phyloP scores from a whole-genome alignment of 106 monocot species.

The Chionographis japonica region DNA sequence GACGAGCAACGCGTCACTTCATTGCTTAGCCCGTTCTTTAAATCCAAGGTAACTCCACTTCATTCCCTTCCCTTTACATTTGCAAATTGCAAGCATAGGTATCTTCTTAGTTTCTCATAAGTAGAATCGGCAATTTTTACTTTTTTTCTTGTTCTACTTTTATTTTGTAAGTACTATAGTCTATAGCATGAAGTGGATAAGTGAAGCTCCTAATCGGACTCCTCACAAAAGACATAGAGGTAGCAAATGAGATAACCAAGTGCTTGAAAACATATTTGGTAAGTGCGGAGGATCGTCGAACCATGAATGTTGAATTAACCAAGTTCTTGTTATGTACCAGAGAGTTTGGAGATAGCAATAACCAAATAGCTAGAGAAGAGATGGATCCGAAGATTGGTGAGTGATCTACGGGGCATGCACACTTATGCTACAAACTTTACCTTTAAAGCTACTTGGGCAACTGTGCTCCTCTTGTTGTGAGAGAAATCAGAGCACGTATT shows the following conservation, averaged over 20 bases:
- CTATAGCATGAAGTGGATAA: not conserved
- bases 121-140: not conserved
- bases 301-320: not conserved
- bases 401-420: not conserved
- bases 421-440: slow-evolving; percentile 3
- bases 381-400: slow-evolving; percentile 10
- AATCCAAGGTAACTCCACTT: not conserved
- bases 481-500: no score
- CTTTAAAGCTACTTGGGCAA: slow-evolving; percentile 9
- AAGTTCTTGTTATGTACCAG: not conserved
- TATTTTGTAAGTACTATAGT: not conserved
- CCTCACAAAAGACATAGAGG: not conserved
- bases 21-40: slow-evolving; percentile 10
- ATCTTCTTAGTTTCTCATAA: not conserved
- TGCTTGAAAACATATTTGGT: not conserved
- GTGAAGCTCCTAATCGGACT: not conserved
- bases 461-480: no score
- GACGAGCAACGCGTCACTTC: slow-evolving; percentile 6
- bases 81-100: no score
- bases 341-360: not conserved
- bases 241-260: not conserved
- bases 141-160: not conserved
- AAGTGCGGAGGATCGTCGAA: not conserved
- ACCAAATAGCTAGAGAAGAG: not conserved
- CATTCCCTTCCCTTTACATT: no score